Evolutionary conservation across 768 basidiomycete species (phyloP), one percentile per base, ranked within the genome.

Genomic region (Amanita phalloides): DNA sequence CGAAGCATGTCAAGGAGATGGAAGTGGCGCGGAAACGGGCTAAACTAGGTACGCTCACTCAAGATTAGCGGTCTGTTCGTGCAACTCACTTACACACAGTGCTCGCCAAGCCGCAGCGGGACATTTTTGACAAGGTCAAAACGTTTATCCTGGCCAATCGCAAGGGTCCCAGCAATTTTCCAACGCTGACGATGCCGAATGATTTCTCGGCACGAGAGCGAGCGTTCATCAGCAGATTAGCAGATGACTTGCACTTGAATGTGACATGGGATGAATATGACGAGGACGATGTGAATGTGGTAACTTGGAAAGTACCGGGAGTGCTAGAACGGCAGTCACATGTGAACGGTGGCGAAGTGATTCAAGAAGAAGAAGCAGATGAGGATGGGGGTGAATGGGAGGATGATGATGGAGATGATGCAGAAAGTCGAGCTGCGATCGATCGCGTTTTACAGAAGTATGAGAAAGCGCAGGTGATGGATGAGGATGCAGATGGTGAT

Each of bases 261-360:
- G 62, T 94, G 25, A 72, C 84, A n/a, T 99, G 93, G 91, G 95
- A 98, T 62, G 93, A 94, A 62, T 93, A 82, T 58, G 87, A 93
- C 55, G 87, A 86, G 6, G 71, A 90, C 43, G 88, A 90, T 54
- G 73, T 81, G 61, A 89, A 89, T 59, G 61, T 93, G 23, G 79
- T 88, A 38, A 84, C 83, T 17, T 80, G 76, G 72, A 64, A 77
- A 41, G 72, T 86, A 55, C 84, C 85, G 1, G 72, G 70, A 6
- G 67, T 66, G 9, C 43, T 62, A 32, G 69, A 70, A 14, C 64
- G 61, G 37, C 55, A 56, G 26, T 38, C 53, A n/a, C 62, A 49
- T 30, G 68, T 65, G 21, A 68, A 67, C 6, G 75, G 68, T n/a
- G 76, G 74, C 17, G 79, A 79, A 62, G 79, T 76, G 30, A 76